Conservation (phyloP, 78 protist species). For the Creolimax fragrantissima region DNA sequence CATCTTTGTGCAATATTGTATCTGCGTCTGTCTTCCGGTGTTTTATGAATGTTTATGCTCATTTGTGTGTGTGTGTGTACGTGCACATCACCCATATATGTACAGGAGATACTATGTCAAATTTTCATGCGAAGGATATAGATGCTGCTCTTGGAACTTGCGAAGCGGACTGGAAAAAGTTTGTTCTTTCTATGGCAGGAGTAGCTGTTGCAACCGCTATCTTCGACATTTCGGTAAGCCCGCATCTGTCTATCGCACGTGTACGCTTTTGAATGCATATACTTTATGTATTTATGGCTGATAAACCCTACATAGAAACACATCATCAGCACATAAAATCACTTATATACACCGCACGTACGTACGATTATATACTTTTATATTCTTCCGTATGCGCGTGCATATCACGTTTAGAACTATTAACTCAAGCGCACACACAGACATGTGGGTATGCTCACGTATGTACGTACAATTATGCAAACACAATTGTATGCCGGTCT, state of each 20-base stretch:
- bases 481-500: not conserved
- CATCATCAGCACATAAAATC: too few relatives aligned
- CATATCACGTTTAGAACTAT: not conserved
- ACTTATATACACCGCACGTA: not conserved
- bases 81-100: not conserved
- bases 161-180: not conserved
- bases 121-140: slow-evolving; percentile 4
- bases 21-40: not conserved
- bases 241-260: too few relatives aligned
- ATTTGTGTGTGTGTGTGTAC: not conserved
- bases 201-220: not conserved
- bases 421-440: not conserved
- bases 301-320: too few relatives aligned
- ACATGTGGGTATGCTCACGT: too few relatives aligned
- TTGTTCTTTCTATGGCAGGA: not conserved
- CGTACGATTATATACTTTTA: not conserved
- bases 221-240: not conserved
- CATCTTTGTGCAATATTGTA: not conserved
- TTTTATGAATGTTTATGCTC: not conserved
- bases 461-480: too few relatives aligned
- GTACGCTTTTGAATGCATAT: too few relatives aligned
- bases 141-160: not conserved
- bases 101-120: slow-evolving; percentile 22
- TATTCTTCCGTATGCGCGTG: not conserved
- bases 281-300: too few relatives aligned